Conservation (phyloP, 73 alveolate genomes). For the Paramecium pentaurelia region DNA sequence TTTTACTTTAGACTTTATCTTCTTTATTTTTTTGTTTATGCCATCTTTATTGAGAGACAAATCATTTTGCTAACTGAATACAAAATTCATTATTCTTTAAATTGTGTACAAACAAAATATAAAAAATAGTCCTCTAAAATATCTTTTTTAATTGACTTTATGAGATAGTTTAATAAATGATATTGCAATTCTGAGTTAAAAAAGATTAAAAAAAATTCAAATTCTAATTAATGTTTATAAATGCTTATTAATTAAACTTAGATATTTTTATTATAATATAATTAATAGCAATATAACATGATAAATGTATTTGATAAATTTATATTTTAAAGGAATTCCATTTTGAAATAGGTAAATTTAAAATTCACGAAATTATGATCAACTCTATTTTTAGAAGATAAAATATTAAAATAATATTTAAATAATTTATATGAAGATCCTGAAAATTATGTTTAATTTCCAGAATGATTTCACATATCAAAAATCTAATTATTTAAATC, state of each 20-base stretch:
- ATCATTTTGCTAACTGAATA: background rate
- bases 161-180: background rate
- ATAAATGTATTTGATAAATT: background rate
- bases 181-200: background rate
- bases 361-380: background rate
- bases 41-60: background rate
- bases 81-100: background rate
- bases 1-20: background rate
- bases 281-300: background rate
- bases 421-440: background rate
- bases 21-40: background rate
- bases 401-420: background rate
- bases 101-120: background rate
- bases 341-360: background rate
- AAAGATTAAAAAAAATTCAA: background rate
- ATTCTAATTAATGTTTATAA: background rate
- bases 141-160: background rate
- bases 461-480: background rate
- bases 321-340: background rate
- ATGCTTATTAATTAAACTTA: background rate
- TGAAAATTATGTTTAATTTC: background rate
- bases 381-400: background rate
- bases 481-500: background rate
- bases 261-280: background rate
- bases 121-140: background rate